Base-by-base conservation (phyloP, 2,329 filamentous ascomycete species). In the Sclerotinia spermophila region DNA sequence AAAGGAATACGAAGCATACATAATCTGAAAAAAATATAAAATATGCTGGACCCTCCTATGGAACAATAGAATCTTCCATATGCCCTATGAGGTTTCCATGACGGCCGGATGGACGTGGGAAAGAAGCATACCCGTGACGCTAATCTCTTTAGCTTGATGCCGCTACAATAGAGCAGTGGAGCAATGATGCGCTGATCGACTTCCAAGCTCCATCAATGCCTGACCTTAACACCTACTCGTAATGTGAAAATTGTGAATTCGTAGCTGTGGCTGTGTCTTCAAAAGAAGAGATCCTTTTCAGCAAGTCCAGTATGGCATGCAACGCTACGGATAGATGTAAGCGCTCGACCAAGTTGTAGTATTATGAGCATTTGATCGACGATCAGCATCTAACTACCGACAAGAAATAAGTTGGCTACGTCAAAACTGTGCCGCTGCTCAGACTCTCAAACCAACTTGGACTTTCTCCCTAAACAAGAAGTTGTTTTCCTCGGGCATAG, bases 341-440 rank as follows among this genome's bases (percentile, higher is more conserved):
- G 45, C 61, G 27, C 42, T 24, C 38, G 60, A 48, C 33, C 60
- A n/a, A 33, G 42, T 64, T 64, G 17, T 42, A n/a, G 21, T 60
- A 38, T 64, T 48, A 48, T 35, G 42, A 64, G 33, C 30, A 21
- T 53, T 65, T 65, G 61, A 53, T 51, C 44, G 51, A 27, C 33
- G 44, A 65, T 51, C 45, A 65, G 17, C 30, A 65, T 53, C 24
- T 38, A 53, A 65, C 44, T 65, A 65, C 61, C 61, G 61, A 38
- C 61, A 53, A 44, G 44, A 65, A 65, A 64, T 35, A 38, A 65
- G 30, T 53, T 65, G 33, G 33, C 30, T 65, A 53, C 33, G 58
- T n/a, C 58, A 60, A 60, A 21, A 27, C 58, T 60, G 58, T 38
- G 58, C 58, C 58, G 58, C 58, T 42, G 58, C 58, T 60, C 58